Evolutionary conservation across 2,329 filamentous ascomycete genomes (phyloP).

Genomic region (Xylaria sp.): DNA sequence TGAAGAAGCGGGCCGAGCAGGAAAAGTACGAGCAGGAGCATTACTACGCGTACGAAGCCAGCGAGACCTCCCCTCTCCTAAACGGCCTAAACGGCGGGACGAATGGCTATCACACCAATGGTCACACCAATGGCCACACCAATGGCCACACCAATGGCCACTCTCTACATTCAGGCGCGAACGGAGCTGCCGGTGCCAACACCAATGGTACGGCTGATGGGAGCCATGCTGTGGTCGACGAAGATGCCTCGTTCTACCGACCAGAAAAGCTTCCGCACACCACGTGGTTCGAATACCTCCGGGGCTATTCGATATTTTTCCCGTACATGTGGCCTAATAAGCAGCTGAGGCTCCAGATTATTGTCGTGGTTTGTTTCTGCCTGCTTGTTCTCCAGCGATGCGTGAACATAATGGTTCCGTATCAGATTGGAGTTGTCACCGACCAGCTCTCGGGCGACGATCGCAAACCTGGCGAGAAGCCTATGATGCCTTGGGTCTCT

Average conservation of each 20-base stretch:
- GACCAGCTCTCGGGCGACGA: conserved; percentile 61
- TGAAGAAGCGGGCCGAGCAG: conserved; percentile 46
- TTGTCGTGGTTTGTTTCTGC: conserved; percentile 80
- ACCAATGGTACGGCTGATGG: conserved; percentile 44
- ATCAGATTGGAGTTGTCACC: conserved; percentile 80
- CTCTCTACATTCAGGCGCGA: conserved; percentile 23
- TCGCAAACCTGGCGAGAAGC: conserved; percentile 50
- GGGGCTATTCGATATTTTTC: conserved; percentile 91
- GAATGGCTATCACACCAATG: conserved; percentile 28
- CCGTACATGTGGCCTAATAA: conserved; percentile 96
- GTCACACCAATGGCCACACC: too few species aligned
- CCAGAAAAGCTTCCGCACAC: conserved; percentile 83
- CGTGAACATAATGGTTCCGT: conserved; percentile 84
- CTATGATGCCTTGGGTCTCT: conserved; percentile 68
- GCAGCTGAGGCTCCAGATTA: conserved; percentile 69
- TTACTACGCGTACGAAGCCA: conserved; percentile 42
- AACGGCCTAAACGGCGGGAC: conserved; percentile 44
- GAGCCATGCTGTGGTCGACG: conserved; percentile 48
- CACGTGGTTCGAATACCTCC: conserved; percentile 95
- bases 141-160: conserved; percentile 24
- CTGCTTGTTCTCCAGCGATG: conserved; percentile 79
- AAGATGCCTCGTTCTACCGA: conserved; percentile 81
- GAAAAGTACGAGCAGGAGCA: conserved; percentile 46
- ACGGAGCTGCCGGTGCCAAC: conserved; percentile 46
- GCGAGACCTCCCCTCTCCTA: conserved; percentile 68